phyloP scores from a whole-genome alignment of 176 grass and related monocot genomes.

The Phoenix dactylifera region DNA sequence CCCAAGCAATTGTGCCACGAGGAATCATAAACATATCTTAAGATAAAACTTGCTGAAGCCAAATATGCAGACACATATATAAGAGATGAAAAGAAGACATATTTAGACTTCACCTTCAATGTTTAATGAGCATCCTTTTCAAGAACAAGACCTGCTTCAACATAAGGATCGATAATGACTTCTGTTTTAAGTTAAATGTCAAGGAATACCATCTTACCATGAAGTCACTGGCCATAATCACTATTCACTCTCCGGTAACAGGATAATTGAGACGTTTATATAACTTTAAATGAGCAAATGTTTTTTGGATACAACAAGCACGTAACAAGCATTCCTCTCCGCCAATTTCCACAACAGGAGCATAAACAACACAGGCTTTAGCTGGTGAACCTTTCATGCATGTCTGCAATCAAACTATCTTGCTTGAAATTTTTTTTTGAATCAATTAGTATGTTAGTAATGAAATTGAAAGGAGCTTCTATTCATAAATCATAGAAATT shows the following conservation, averaged over 20 bases:
- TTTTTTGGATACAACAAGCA: conserved; percentile 83
- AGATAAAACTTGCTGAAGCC: too few species aligned
- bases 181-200: conserved; percentile 41
- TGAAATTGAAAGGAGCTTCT: too few species aligned
- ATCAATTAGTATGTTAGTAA: too few species aligned
- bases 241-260: too few species aligned
- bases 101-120: conserved; percentile 50
- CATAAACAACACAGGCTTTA: conserved; percentile 66
- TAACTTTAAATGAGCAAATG: neutral
- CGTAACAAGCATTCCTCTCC: conserved; percentile 48
- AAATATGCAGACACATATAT: too few species aligned
- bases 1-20: too few species aligned
- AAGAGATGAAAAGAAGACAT: too few species aligned
- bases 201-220: conserved; percentile 27
- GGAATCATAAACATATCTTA: too few species aligned
- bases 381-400: conserved; percentile 90
- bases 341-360: conserved; percentile 80
- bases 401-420: conserved; percentile 31
- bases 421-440: too few species aligned
- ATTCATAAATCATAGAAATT: too few species aligned
- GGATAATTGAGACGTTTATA: too few species aligned
- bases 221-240: too few species aligned
- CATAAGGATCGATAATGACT: conserved; percentile 78
- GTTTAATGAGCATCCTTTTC: conserved; percentile 49
- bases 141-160: conserved; percentile 63